These are phyloP conservation scores for Curvularia eragrostidis DNA, from an alignment of 2,329 filamentous ascomycete species.

Conservation along the genomic window DNA sequence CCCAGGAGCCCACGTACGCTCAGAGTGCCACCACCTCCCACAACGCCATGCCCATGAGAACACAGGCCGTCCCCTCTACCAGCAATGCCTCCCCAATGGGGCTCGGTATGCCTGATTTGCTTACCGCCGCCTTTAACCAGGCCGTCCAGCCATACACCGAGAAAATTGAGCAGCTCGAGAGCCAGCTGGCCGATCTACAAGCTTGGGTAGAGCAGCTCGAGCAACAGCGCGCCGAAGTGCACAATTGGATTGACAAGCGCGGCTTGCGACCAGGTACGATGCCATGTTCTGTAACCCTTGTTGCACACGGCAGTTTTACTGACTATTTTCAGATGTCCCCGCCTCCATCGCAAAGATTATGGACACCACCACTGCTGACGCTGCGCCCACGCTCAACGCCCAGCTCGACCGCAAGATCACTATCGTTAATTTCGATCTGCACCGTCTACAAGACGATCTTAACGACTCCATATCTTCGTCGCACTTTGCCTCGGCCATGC, in stretches of 20 bases:
- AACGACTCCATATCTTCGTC: conserved; percentile 61
- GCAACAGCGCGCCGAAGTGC: conserved; percentile 59
- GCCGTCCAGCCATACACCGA: conserved; percentile 60
- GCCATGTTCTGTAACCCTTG: background rate
- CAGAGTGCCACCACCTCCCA: conserved; percentile 29
- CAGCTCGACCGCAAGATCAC: conserved; percentile 65
- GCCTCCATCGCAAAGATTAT: conserved; percentile 60
- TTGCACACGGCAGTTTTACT: conserved; percentile 9
- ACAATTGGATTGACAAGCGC: conserved; percentile 63
- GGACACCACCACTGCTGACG: conserved; percentile 58
- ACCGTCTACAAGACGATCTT: conserved; percentile 62
- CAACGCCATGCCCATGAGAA: conserved; percentile 32
- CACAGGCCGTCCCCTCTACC: conserved; percentile 34
- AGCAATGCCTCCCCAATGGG: conserved; percentile 31
- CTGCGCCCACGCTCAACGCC: conserved; percentile 60
- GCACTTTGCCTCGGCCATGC: conserved; percentile 61
- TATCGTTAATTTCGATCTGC: conserved; percentile 64
- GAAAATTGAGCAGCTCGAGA: conserved; percentile 60
- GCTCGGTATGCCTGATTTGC: conserved; percentile 58
- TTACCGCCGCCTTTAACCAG: conserved; percentile 61
- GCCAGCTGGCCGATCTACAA: conserved; percentile 58
- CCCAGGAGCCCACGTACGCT: conserved; percentile 47
- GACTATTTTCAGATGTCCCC: conserved; percentile 55
- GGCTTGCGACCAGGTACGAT: conserved; percentile 59
- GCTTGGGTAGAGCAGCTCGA: conserved; percentile 60